phyloP scores from a whole-genome alignment of 768 basidiomycete genomes.

The Russula virescens region DNA sequence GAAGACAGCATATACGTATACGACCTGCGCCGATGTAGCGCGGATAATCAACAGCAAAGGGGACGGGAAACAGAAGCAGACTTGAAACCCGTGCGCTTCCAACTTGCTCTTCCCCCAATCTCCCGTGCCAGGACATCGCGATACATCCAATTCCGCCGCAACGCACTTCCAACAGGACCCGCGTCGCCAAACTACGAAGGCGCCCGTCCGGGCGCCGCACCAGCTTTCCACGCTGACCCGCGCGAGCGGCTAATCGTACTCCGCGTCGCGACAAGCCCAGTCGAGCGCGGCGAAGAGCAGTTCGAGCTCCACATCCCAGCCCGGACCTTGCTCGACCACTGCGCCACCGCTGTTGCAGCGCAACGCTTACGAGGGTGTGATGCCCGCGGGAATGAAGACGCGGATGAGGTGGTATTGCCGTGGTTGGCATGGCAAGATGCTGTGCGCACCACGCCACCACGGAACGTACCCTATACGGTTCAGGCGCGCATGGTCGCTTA shows the following conservation, averaged over 20 bases:
- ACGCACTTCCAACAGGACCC: neutral
- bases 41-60: neutral
- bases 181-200: too few relatives aligned
- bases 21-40: neutral
- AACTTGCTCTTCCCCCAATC: slow-evolving; percentile 8
- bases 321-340: neutral
- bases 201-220: neutral
- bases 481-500: slow-evolving; percentile 9
- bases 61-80: neutral
- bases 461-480: neutral
- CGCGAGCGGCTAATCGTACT: slow-evolving; percentile 6
- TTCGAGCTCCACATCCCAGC: slow-evolving; percentile 14
- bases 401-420: neutral
- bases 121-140: neutral
- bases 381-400: neutral
- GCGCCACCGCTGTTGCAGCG: too few relatives aligned
- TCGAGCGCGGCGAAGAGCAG: slow-evolving; percentile 10
- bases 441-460: neutral
- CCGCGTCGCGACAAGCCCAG: slow-evolving; percentile 10
- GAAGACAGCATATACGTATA: slow-evolving; percentile 13
- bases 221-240: slow-evolving; percentile 12
- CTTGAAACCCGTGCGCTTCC: neutral
- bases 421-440: slow-evolving; percentile 3
- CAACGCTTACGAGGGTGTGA: neutral
- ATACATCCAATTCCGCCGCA: slow-evolving; percentile 11